Conservation (phyloP, 2,329 filamentous ascomycete species). For the Cladosporium phlei region DNA sequence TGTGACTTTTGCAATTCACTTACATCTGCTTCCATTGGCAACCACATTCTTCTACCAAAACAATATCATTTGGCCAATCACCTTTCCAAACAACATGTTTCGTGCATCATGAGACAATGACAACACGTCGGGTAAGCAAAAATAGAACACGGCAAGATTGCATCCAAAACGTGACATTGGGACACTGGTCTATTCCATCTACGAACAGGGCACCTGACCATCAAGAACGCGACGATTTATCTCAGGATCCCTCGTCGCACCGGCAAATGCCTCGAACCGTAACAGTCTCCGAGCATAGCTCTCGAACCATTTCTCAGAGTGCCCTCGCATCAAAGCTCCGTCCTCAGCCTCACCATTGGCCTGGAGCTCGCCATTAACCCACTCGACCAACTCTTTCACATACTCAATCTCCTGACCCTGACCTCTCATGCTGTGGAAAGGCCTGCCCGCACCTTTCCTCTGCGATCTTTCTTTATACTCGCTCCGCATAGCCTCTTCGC, state of each 20-base stretch:
- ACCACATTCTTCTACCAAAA: too few relatives aligned
- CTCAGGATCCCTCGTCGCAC: conserved; percentile 9
- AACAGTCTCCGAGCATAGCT: conserved; percentile 32
- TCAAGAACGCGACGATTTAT: conserved; percentile 2
- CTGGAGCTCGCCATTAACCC: conserved; percentile 34
- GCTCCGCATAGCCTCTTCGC: conserved; percentile 36
- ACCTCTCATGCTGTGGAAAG: conserved; percentile 41
- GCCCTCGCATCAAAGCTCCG: conserved; percentile 27
- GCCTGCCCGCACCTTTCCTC: conserved; percentile 39
- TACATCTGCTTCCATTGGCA: too few relatives aligned
- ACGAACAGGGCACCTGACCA: conserved; percentile 4
- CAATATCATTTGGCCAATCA: too few relatives aligned
- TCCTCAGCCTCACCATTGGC: conserved; percentile 14
- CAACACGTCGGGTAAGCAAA: too few relatives aligned
- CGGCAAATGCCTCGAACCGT: conserved; percentile 30
- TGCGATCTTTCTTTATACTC: conserved; percentile 37
- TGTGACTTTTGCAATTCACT: too few relatives aligned
- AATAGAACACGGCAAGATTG: too few relatives aligned
- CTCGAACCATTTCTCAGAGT: conserved; percentile 34
- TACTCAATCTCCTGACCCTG: conserved; percentile 35
- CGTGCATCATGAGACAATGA: too few relatives aligned
- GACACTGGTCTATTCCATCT: too few relatives aligned
- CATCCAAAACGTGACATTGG: too few relatives aligned
- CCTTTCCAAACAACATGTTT: too few relatives aligned
- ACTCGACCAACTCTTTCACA: conserved; percentile 36